A percentile compares a stretch with the other conserved stretches of the same genome.
phyloP scores from a whole-genome alignment of 768 basidiomycete genomes.

The Mycena metata region DNA sequence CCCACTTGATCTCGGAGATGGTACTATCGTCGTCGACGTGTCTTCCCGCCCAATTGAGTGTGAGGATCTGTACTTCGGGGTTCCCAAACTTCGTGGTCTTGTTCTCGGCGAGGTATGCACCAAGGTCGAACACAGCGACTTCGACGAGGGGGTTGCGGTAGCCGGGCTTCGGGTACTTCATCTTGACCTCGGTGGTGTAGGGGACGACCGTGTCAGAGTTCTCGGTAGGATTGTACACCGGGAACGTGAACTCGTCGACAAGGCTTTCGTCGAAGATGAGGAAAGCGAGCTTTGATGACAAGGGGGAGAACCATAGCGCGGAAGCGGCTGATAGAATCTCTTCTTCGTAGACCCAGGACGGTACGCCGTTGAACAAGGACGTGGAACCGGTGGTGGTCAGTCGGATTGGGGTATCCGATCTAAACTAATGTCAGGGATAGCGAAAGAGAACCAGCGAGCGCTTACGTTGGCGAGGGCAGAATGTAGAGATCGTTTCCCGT shows the following conservation, averaged over 20 bases:
- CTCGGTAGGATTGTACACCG: slow-evolving; percentile 90
- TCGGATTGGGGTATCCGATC: slow-evolving; percentile 68
- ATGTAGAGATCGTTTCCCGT: slow-evolving; percentile 91
- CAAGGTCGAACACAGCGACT: slow-evolving; percentile 86
- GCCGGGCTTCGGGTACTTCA: slow-evolving; percentile 91
- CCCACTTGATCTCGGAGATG: slow-evolving; percentile 89
- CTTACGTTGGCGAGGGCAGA: slow-evolving; percentile 75
- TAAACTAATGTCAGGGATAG: slow-evolving; percentile 34
- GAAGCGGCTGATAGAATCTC: slow-evolving; percentile 82
- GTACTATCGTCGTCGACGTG: slow-evolving; percentile 74
- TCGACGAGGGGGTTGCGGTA: slow-evolving; percentile 90
- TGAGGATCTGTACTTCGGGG: slow-evolving; percentile 59
- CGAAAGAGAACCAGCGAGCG: slow-evolving; percentile 17
- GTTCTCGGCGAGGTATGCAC: slow-evolving; percentile 57
- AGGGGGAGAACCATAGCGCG: slow-evolving; percentile 94
- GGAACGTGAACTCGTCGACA: slow-evolving; percentile 89
- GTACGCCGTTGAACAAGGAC: slow-evolving; percentile 93
- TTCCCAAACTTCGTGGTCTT: slow-evolving; percentile 37
- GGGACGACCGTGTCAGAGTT: slow-evolving; percentile 80
- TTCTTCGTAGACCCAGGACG: slow-evolving; percentile 98
- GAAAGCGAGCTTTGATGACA: slow-evolving; percentile 82
- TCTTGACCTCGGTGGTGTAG: slow-evolving; percentile 80
- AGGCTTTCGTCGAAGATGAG: slow-evolving; percentile 89
- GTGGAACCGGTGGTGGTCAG: slow-evolving; percentile 87
- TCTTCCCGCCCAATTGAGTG: slow-evolving; percentile 76